These are phyloP conservation scores for Laburnicola sp. DNA, from an alignment of 2,329 filamentous ascomycete species.

Conservation along the genomic window DNA sequence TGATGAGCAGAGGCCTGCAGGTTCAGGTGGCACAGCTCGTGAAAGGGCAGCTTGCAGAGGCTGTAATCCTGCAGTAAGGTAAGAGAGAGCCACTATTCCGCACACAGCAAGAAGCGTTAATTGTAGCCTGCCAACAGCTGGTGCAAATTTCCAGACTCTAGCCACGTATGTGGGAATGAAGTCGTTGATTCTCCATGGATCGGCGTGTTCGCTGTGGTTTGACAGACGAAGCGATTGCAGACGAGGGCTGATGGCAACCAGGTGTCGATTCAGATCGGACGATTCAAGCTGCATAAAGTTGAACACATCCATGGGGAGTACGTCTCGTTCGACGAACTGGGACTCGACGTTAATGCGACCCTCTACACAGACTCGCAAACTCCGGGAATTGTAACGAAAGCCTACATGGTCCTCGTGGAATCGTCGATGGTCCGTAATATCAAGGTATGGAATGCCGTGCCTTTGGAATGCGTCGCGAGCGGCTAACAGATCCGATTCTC, in stretches of 20 bases:
- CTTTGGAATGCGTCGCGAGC: constrained; percentile 28
- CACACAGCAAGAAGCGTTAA: neutral
- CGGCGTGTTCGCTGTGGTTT: neutral
- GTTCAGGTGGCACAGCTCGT: too few relatives aligned
- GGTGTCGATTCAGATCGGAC: constrained; percentile 44
- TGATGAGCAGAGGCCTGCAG: too few relatives aligned
- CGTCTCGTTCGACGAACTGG: constrained; percentile 34
- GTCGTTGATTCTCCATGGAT: neutral
- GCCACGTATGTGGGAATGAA: neutral
- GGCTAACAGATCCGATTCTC: constrained; percentile 16
- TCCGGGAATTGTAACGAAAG: constrained; percentile 23
- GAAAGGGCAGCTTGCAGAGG: neutral
- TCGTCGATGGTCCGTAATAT: constrained; percentile 34
- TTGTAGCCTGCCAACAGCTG: neutral
- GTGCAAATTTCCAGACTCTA: neutral
- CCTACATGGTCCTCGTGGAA: constrained; percentile 24
- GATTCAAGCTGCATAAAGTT: constrained; percentile 40
- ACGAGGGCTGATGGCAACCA: constrained; percentile 36
- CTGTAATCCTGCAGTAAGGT: neutral
- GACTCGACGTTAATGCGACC: constrained; percentile 24
- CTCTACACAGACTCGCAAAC: constrained; percentile 38
- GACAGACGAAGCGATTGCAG: neutral
- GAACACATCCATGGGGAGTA: constrained; percentile 39
- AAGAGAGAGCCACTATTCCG: neutral
- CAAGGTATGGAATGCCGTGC: constrained; percentile 34